phyloP scores from a whole-genome alignment of 495 filamentous ascomycete genomes.

The Neurospora sp. region DNA sequence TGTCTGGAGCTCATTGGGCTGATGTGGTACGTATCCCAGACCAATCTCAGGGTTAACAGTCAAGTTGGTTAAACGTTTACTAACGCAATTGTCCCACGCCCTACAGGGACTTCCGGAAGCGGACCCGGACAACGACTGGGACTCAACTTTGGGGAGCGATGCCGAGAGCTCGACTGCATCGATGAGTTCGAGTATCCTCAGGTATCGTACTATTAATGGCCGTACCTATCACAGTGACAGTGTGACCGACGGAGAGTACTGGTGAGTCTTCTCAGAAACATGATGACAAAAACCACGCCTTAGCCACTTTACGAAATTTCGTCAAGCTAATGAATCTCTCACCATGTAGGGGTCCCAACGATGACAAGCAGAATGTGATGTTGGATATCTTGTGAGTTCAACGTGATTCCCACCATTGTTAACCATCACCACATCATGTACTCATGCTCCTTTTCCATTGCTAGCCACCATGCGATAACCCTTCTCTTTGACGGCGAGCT shows the following conservation, averaged over 20 bases:
- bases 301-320: neutral
- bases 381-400: slow-evolving; percentile 27
- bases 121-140: slow-evolving; percentile 19
- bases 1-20: slow-evolving; percentile 5
- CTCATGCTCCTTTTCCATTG: slow-evolving; percentile 11
- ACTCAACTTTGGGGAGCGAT: slow-evolving; percentile 28
- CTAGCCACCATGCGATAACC: slow-evolving; percentile 20
- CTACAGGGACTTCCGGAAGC: neutral
- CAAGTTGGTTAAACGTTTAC: neutral
- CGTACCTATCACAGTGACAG: slow-evolving; percentile 30
- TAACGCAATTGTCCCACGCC: neutral
- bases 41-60: neutral
- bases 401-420: neutral
- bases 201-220: slow-evolving; percentile 33
- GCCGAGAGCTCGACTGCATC: slow-evolving; percentile 31
- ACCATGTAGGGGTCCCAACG: slow-evolving; percentile 24
- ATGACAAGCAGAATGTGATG: slow-evolving; percentile 24
- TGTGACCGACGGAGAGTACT: slow-evolving; percentile 18
- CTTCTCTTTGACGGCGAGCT: slow-evolving; percentile 41
- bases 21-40: neutral
- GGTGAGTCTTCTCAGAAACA: slow-evolving; percentile 4
- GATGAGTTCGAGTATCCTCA: slow-evolving; percentile 31
- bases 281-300: neutral
- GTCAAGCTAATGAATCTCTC: neutral
- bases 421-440: slow-evolving; percentile 21